These are phyloP conservation scores for Silene uniflora DNA, from an alignment of 148 eudicot species.

Conservation along the genomic window DNA sequence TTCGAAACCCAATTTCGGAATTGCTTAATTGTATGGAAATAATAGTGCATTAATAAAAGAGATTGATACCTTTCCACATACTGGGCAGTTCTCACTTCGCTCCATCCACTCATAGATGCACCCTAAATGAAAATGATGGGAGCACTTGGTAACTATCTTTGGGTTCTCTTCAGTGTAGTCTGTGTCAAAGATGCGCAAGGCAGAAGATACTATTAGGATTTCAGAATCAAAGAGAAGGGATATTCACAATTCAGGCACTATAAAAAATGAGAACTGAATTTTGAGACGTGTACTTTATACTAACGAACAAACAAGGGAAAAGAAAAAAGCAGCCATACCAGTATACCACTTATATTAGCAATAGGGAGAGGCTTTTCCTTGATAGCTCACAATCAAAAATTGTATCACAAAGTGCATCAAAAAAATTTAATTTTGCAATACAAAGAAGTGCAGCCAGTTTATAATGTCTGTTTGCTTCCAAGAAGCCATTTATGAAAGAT, in stretches of 20 bases:
- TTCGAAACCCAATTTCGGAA: neutral
- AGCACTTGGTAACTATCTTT: constrained; percentile 78
- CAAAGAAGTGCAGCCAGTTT: neutral
- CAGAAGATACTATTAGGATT: constrained; percentile 7
- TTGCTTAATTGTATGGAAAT: neutral
- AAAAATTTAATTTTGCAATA: neutral
- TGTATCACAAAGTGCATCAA: neutral
- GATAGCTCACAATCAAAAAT: neutral
- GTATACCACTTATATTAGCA: neutral
- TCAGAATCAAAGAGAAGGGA: neutral
- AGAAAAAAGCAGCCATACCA: neutral
- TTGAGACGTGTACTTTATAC: neutral
- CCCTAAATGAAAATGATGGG: constrained; percentile 91
- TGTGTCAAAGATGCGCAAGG: constrained; percentile 33
- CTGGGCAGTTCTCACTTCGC: constrained; percentile 94
- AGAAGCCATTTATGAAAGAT: neutral
- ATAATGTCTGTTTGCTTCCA: neutral
- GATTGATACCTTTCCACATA: constrained; percentile 81
- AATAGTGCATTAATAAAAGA: neutral
- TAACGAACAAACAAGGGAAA: neutral
- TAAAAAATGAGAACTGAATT: neutral
- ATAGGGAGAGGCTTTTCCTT: neutral
- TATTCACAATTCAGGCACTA: neutral
- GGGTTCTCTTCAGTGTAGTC: constrained; percentile 90
- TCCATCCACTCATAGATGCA: constrained; percentile 99